A percentile compares a stretch with the other conserved stretches of the same genome.
phyloP scores from a whole-genome alignment of 768 basidiomycete species.

The Suillus brevipes region DNA sequence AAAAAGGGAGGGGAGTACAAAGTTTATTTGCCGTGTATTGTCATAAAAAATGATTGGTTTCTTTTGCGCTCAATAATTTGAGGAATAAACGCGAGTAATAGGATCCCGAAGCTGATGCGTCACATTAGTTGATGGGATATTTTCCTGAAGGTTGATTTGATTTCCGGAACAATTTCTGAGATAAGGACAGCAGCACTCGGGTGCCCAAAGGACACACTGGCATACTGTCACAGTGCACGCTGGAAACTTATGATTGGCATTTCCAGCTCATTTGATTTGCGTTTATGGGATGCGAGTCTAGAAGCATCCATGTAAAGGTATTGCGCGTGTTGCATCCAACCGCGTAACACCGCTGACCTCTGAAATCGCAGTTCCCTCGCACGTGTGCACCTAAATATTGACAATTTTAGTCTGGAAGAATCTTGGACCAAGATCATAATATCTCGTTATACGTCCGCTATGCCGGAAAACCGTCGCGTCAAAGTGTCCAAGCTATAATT shows the following conservation, averaged over 20 bases:
- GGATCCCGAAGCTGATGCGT: background rate
- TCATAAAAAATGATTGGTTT: background rate
- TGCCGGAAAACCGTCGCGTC: background rate
- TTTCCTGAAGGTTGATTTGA: background rate
- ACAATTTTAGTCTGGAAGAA: background rate
- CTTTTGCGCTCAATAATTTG: background rate
- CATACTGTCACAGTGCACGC: background rate
- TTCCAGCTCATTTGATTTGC: background rate
- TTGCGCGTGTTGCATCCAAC: background rate
- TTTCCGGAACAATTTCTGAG: background rate
- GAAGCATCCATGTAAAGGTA: background rate
- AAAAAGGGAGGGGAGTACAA: conserved; percentile 22
- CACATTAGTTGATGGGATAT: background rate
- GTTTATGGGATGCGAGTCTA: background rate
- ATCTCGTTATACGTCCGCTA: background rate
- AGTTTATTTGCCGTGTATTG: conserved; percentile 4
- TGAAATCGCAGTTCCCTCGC: background rate
- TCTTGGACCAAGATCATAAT: background rate
- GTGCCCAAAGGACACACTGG: background rate
- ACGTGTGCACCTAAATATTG: background rate
- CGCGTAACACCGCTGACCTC: background rate
- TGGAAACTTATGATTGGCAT: background rate
- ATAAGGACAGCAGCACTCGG: background rate
- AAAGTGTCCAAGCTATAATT: background rate
- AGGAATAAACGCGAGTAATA: background rate